phyloP scores from a whole-genome alignment of 768 basidiomycete species.

The Termitomyces sp. region DNA sequence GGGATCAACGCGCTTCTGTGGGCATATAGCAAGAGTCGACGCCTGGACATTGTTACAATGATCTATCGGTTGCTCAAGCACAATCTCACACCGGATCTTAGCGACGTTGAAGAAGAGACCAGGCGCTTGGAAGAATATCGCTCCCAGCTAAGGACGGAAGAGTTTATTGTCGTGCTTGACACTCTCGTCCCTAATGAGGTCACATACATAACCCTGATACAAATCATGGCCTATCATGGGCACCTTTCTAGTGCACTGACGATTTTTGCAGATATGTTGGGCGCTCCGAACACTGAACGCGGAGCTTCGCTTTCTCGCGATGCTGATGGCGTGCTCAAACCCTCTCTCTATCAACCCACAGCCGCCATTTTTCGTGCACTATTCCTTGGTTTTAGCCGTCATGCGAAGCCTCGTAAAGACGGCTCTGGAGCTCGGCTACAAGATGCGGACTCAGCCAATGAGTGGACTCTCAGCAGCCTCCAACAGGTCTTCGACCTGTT shows the following conservation, averaged over 20 bases:
- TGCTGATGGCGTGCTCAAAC: slow-evolving; percentile 21
- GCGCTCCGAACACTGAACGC: slow-evolving; percentile 34
- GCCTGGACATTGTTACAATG: slow-evolving; percentile 48
- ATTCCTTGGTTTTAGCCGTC: slow-evolving; percentile 70
- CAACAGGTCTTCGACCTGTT: slow-evolving; percentile 56
- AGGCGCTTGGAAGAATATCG: slow-evolving; percentile 23
- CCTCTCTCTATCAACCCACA: slow-evolving; percentile 35
- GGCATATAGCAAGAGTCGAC: slow-evolving; percentile 54
- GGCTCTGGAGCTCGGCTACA: neutral
- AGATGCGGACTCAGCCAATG: neutral
- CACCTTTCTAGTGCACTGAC: slow-evolving; percentile 50
- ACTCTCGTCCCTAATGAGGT: slow-evolving; percentile 52
- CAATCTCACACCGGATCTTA: slow-evolving; percentile 35
- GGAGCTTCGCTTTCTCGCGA: slow-evolving; percentile 24
- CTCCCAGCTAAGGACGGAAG: slow-evolving; percentile 33
- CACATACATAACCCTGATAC: slow-evolving; percentile 68
- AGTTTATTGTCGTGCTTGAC: slow-evolving; percentile 39
- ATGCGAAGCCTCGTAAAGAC: slow-evolving; percentile 32
- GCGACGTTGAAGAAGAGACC: slow-evolving; percentile 25
- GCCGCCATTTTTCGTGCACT: slow-evolving; percentile 60
- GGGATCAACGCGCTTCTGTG: slow-evolving; percentile 68
- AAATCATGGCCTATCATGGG: slow-evolving; percentile 67
- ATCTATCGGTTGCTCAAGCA: slow-evolving; percentile 65
- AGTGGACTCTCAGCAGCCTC: slow-evolving; percentile 59
- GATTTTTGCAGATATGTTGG: slow-evolving; percentile 66